These are phyloP conservation scores for Plasmodium vivax DNA, from an alignment of 169 alveolate species.

Conservation along the genomic window DNA sequence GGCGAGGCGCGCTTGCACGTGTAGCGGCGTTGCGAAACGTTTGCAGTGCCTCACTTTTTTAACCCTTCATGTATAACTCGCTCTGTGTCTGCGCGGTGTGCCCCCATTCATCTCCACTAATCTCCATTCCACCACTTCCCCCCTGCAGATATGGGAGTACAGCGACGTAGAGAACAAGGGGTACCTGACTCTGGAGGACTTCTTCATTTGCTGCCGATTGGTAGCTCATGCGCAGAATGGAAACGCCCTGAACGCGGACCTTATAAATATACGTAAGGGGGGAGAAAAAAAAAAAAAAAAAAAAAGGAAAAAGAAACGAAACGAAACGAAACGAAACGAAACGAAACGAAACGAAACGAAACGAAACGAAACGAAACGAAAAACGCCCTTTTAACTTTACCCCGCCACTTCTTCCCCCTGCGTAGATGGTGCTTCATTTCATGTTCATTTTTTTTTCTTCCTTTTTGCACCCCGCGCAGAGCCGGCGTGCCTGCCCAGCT, in stretches of 20 bases:
- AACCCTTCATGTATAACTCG: not conserved
- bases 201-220: constrained; percentile 87
- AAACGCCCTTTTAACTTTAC: not conserved
- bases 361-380: not conserved
- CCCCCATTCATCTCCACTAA: no score
- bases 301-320: not conserved
- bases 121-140: not conserved
- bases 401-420: not conserved
- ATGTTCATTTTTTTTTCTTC: not conserved
- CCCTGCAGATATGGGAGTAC: constrained; percentile 82
- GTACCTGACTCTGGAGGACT: constrained; percentile 87
- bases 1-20: not conserved
- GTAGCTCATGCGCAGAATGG: constrained; percentile 93
- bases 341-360: not conserved
- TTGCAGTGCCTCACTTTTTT: not conserved
- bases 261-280: constrained; percentile 49
- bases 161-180: constrained; percentile 83
- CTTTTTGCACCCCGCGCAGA: not conserved
- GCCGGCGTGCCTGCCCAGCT: constrained; percentile 57
- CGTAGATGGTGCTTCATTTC: not conserved
- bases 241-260: constrained; percentile 9
- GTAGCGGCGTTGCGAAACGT: not conserved
- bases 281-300: not conserved
- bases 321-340: not conserved
- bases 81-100: not conserved